Evolutionary conservation across 768 basidiomycete species (phyloP), one percentile per base, ranked within the genome.

Genomic region (Pluteus cervinus): DNA sequence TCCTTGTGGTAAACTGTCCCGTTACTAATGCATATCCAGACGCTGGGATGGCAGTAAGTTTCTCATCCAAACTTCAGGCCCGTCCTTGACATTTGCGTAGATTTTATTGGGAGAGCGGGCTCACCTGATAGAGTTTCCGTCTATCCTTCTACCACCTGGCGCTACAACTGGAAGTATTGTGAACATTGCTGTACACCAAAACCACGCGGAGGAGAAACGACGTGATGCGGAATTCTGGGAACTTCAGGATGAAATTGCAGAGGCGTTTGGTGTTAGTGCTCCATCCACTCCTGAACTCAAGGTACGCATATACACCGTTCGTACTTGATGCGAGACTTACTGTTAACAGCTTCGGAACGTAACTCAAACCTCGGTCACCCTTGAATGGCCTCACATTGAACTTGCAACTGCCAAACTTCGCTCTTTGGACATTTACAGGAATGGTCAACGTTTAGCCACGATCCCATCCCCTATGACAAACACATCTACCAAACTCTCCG

Each of bases 41-140:
- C 69, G 89, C 89, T 41, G 89, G 88, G 48, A 91, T 91, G 90
- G 90, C 91, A 57, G 91, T 92, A 66, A 52, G 66, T 47, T 32
- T 25, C 33, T 37, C 29, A 22, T 37, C 18, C 29, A 12, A 8
- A 29, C 15, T 28, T 43, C 38, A 31, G 15, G 7, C n/a, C 23
- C 15, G 20, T n/a, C 32, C 14, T 33, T 18, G 24, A 40, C n/a
- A n/a, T n/a, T n/a, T n/a, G n/a, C 16, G 34, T 56, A 91, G 90
- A 93, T 96, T 47, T 74, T 94, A 2, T 73, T 97, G 10, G 92
- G 94, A 11, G 90, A 89, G 57, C 77, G 90, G 29, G 93, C 93
- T 12, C 94, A 98, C 54, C 73, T 98, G 24, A 94, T 99, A 50
- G 94, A 99, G 61, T 99, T 98, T 58, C 96, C 96, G 1, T 98